Conservation (phyloP, 306 rosid species). For the Quercus wislizeni region DNA sequence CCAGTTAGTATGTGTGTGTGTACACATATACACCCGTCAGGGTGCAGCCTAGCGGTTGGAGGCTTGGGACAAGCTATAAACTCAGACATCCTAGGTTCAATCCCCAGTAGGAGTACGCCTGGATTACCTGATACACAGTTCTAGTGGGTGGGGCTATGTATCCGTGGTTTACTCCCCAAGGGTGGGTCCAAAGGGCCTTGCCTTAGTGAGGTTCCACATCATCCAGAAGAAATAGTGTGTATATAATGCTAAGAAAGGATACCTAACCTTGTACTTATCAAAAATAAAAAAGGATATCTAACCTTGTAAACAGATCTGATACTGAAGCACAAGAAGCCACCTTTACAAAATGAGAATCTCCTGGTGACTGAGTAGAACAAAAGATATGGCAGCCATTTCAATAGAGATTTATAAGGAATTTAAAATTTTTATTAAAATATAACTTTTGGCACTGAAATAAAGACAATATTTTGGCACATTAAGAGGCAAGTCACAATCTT, state of each 20-base stretch:
- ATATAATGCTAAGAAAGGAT: neutral
- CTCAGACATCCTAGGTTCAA: no score
- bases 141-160: no score
- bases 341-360: conserved; percentile 62
- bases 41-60: no score
- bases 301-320: conserved; percentile 79
- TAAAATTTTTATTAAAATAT: neutral
- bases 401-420: neutral
- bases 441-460: conserved; percentile 4
- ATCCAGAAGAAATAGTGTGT: no score
- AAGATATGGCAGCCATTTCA: conserved; percentile 27
- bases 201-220: no score
- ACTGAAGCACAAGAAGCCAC: conserved; percentile 75
- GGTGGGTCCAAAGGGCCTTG: no score
- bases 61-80: no score
- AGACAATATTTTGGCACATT: neutral
- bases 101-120: no score
- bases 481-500: neutral
- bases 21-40: no score
- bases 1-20: no score
- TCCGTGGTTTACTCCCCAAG: no score
- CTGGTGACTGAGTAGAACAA: conserved; percentile 41
- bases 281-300: conserved; percentile 22
- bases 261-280: conserved; percentile 48
- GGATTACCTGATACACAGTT: no score